A percentile compares a stretch with the other conserved stretches of the same genome.
These are phyloP conservation scores for Mycena sp. DNA, from an alignment of 1,284 basidiomycete genomes.

Conservation along the genomic window DNA sequence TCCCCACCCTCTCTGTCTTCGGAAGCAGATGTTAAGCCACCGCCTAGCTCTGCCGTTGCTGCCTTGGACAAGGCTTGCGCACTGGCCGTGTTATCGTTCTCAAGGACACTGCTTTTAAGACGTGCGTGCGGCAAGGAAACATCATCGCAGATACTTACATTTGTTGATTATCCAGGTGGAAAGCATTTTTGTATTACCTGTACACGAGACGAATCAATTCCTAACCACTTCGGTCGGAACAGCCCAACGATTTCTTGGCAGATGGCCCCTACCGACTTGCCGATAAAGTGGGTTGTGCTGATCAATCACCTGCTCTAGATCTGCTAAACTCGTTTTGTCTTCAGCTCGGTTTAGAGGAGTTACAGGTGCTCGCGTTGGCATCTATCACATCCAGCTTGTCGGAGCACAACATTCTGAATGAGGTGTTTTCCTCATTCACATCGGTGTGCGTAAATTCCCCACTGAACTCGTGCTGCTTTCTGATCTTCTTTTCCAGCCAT, in stretches of 20 bases:
- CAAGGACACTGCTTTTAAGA: conserved; percentile 24
- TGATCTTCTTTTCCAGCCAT: conserved; percentile 22
- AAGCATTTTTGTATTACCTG: conserved; percentile 19
- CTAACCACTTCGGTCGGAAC: conserved; percentile 11
- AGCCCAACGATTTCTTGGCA: not conserved
- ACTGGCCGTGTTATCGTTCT: conserved; percentile 21
- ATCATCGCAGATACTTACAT: not conserved
- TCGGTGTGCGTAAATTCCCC: conserved; percentile 26
- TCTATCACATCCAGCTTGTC: conserved; percentile 25
- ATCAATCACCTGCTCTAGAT: too few species aligned
- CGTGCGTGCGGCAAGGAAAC: conserved; percentile 3
- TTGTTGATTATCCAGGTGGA: conserved; percentile 12
- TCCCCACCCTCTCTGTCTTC: not conserved
- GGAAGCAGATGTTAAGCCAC: not conserved
- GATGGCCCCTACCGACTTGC: conserved; percentile 33
- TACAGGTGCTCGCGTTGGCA: conserved; percentile 24
- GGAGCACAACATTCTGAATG: conserved; percentile 32
- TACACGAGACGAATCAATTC: conserved; percentile 21
- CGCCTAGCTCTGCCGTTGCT: not conserved
- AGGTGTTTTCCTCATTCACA: conserved; percentile 36
- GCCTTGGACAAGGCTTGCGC: not conserved
- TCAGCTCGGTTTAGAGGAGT: conserved; percentile 26
- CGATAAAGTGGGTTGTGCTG: too few species aligned
- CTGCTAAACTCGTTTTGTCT: too few species aligned
- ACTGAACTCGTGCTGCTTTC: not conserved